Percentiles rank a stretch among this genome's conserved stretches.
Conservation (phyloP, 2,329 filamentous ascomycete species). For the Fusarium sp. region DNA sequence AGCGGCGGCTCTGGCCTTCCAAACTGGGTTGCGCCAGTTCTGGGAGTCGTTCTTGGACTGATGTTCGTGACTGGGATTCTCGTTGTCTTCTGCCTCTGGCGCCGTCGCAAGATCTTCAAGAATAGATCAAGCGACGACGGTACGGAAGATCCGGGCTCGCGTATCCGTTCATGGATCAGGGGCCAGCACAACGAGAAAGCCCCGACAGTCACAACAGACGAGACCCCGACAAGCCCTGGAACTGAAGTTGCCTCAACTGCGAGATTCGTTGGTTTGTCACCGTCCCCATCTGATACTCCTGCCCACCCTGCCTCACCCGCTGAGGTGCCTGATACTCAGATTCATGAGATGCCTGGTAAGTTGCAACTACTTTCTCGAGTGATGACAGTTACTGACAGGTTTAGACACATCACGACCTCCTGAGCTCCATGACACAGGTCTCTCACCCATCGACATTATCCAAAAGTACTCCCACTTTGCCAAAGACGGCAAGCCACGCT, state of each 20-base stretch:
- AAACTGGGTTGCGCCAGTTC: conserved; percentile 67
- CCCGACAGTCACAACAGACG: conserved; percentile 56
- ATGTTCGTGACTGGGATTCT: conserved; percentile 62
- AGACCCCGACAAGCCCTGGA: conserved; percentile 52
- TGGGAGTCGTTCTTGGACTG: conserved; percentile 69
- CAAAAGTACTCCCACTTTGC: conserved; percentile 45
- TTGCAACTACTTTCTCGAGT: not conserved
- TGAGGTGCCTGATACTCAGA: conserved; percentile 55
- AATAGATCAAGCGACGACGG: conserved; percentile 50
- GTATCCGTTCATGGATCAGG: conserved; percentile 63
- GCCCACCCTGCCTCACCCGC: conserved; percentile 18
- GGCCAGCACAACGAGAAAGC: conserved; percentile 56
- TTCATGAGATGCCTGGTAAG: conserved; percentile 61
- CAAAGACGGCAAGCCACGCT: conserved; percentile 13
- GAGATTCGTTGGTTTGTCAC: conserved; percentile 12
- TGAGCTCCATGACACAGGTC: conserved; percentile 58
- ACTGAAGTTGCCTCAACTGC: conserved; percentile 48
- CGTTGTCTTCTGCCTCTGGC: conserved; percentile 63
- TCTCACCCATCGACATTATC: conserved; percentile 53
- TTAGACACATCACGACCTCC: conserved; percentile 54
- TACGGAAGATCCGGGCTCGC: conserved; percentile 57
- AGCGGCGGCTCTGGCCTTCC: conserved; percentile 55
- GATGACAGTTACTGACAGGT: not conserved
- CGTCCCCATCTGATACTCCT: conserved; percentile 24
- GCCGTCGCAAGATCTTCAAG: conserved; percentile 56